These are phyloP conservation scores for Cyclocybe cylindracea DNA, from an alignment of 768 basidiomycete species.

Conservation along the genomic window DNA sequence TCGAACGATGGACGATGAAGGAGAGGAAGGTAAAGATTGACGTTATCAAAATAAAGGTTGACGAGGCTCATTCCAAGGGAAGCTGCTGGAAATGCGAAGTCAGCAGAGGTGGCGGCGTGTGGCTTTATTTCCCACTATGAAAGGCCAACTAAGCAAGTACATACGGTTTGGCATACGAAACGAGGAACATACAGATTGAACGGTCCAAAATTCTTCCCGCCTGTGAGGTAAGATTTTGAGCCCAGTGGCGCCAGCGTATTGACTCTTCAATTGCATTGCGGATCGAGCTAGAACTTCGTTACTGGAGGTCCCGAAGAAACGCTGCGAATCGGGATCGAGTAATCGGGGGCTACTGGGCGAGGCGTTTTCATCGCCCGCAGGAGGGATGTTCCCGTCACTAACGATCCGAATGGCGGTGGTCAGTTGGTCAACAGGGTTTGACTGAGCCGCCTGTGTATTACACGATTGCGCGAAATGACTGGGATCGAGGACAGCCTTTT, in stretches of 20 bases:
- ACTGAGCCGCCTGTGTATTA: too few species aligned
- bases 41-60: conserved; percentile 58
- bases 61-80: conserved; percentile 53
- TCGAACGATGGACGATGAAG: conserved; percentile 73
- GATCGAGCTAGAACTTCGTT: background rate
- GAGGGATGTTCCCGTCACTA: too few species aligned
- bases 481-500: too few species aligned
- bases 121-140: conserved; percentile 29
- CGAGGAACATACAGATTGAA: background rate
- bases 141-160: conserved; percentile 13
- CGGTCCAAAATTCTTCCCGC: background rate
- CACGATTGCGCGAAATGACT: too few species aligned
- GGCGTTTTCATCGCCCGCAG: too few species aligned
- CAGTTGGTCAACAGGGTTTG: too few species aligned
- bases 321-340: too few species aligned
- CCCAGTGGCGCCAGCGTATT: background rate
- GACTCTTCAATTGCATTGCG: background rate
- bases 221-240: background rate
- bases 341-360: too few species aligned
- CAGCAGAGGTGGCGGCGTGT: conserved; percentile 21
- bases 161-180: background rate
- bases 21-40: conserved; percentile 59
- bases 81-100: conserved; percentile 39
- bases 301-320: too few species aligned
- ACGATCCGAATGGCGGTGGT: too few species aligned